These are phyloP conservation scores for Penicillium verrucosum DNA, from an alignment of 2,329 filamentous ascomycete species.

Conservation along the genomic window DNA sequence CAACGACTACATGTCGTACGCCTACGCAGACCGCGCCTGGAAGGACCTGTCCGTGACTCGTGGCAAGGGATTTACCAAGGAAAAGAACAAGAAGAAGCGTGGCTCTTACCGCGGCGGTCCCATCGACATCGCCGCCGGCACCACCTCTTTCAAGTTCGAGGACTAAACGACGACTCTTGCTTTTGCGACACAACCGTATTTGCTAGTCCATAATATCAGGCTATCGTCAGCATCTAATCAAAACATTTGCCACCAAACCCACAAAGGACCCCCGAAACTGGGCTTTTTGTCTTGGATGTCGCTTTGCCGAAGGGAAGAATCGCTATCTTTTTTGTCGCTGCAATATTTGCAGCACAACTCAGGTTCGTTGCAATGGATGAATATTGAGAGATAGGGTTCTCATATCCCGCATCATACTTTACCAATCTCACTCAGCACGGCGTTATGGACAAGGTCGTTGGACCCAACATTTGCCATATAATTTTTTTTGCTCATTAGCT, in stretches of 20 bases:
- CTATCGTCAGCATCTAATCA: background rate
- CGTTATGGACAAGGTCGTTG: constrained; percentile 10
- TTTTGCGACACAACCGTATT: background rate
- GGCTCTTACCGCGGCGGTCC: constrained; percentile 85
- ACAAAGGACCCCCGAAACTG: background rate
- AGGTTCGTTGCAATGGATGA: background rate
- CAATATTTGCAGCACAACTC: background rate
- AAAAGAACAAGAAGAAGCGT: constrained; percentile 98
- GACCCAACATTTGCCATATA: background rate
- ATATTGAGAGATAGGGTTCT: background rate
- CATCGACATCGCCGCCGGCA: constrained; percentile 78
- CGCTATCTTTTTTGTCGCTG: background rate
- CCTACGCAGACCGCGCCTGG: constrained; percentile 85
- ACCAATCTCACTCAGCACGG: constrained; percentile 16
- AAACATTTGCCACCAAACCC: background rate
- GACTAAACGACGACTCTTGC: constrained; percentile 54
- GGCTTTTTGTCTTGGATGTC: constrained; percentile 4
- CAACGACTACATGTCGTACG: constrained; percentile 78
- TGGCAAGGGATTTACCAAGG: constrained; percentile 97
- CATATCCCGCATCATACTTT: background rate
- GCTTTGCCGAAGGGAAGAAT: background rate
- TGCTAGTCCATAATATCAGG: constrained; percentile 2
- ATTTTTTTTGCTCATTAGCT: constrained; percentile 5
- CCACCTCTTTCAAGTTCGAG: constrained; percentile 85
- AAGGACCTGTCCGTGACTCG: constrained; percentile 85